phyloP scores from a whole-genome alignment of 805 yeast genomes.

The Wickerhamiella sorbophila region DNA sequence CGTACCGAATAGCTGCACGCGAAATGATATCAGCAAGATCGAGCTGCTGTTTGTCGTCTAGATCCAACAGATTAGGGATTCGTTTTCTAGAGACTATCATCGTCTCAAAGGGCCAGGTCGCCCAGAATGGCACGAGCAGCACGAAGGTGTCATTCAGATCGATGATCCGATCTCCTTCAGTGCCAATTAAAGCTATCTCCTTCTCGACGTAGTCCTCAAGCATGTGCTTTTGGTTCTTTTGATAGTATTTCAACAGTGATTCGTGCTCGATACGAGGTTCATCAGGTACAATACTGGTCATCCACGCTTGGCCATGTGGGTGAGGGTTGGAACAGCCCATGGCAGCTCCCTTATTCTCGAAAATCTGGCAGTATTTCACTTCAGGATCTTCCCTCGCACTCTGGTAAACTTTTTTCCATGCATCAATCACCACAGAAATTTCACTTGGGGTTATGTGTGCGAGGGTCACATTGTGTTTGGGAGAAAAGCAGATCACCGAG shows the following conservation, averaged over 20 bases:
- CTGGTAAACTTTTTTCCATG: conserved; percentile 45
- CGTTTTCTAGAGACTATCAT: conserved; percentile 45
- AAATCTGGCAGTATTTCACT: conserved; percentile 49
- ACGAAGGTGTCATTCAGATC: conserved; percentile 47
- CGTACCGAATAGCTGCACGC: conserved; percentile 47
- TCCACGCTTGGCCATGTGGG: conserved; percentile 78
- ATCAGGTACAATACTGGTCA: conserved; percentile 47
- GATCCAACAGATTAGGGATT: conserved; percentile 31
- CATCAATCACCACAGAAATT: conserved; percentile 36
- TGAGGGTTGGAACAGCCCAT: conserved; percentile 78
- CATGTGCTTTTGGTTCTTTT: conserved; percentile 33
- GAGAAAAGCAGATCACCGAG: conserved; percentile 58
- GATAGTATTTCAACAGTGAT: conserved; percentile 35
- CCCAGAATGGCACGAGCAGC: conserved; percentile 70
- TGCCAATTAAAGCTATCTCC: conserved; percentile 28
- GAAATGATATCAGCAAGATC: conserved; percentile 46
- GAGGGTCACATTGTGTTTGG: conserved; percentile 50
- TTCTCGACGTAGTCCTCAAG: conserved; percentile 47
- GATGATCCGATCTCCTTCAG: conserved; percentile 34
- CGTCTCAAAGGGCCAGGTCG: conserved; percentile 70
- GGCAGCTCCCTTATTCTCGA: conserved; percentile 64
- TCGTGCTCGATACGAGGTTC: conserved; percentile 48
- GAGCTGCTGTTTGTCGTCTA: conserved; percentile 29
- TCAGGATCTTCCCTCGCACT: conserved; percentile 28
- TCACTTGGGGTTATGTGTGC: conserved; percentile 41